Percentiles rank a stretch among this genome's conserved stretches.
phyloP scores from a whole-genome alignment of 1,284 basidiomycete genomes.

The Ceratobasidium sp. region DNA sequence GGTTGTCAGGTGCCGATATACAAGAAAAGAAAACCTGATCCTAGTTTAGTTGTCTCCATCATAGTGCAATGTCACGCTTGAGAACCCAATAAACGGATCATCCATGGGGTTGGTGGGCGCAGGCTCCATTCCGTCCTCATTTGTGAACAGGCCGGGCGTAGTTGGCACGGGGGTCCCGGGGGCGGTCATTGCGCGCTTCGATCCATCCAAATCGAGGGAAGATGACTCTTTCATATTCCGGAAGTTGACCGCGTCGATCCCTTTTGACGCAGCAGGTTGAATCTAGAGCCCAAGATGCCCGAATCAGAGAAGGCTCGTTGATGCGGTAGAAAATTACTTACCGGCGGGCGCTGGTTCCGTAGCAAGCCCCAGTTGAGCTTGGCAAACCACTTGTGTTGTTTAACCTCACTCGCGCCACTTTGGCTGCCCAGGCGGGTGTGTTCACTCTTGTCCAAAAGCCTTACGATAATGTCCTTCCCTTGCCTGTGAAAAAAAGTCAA shows the following conservation, averaged over 20 bases:
- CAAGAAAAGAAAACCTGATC: constrained; percentile 2
- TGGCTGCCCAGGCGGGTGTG: constrained; percentile 84
- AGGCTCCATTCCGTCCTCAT: constrained; percentile 60
- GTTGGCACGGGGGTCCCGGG: constrained; percentile 57
- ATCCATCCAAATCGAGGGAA: constrained; percentile 81
- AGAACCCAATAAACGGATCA: constrained; percentile 81
- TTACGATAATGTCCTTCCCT: constrained; percentile 85
- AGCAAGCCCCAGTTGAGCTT: constrained; percentile 96
- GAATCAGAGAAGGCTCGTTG: no score
- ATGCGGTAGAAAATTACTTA: constrained; percentile 54
- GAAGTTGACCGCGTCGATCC: constrained; percentile 87
- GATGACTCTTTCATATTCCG: constrained; percentile 86
- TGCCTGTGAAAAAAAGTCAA: constrained; percentile 56
- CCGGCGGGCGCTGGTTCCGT: constrained; percentile 90
- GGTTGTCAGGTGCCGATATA: constrained; percentile 3
- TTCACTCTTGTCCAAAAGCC: constrained; percentile 93
- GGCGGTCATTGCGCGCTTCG: constrained; percentile 52
- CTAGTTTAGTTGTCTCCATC: constrained; percentile 66
- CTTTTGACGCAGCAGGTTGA: constrained; percentile 80
- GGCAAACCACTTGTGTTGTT: constrained; percentile 98
- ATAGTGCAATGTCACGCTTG: constrained; percentile 84
- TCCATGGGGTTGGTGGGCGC: constrained; percentile 45
- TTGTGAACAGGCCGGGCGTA: constrained; percentile 51
- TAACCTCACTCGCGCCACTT: constrained; percentile 96
- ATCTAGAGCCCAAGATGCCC: constrained; percentile 63